These are phyloP conservation scores for Chenopodium berlandieri DNA, from an alignment of 148 eudicot genomes.

Conservation along the genomic window DNA sequence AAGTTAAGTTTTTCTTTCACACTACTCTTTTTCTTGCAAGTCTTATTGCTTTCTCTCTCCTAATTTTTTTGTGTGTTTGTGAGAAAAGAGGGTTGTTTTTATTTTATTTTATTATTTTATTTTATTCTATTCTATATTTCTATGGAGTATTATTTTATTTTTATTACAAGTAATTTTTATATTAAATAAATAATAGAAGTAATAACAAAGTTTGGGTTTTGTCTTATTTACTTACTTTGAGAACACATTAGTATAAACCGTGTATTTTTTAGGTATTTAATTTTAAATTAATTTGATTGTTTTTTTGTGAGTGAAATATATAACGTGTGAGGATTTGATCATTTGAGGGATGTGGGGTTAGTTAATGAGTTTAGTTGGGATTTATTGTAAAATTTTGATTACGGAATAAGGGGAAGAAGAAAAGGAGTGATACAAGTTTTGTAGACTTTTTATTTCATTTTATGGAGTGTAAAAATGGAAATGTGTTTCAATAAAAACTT, in stretches of 20 bases:
- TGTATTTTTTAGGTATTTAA: not conserved
- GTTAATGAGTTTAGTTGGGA: not conserved
- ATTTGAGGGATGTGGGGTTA: constrained; percentile 6
- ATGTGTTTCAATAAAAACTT: too few species aligned
- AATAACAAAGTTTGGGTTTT: not conserved
- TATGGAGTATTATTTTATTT: not conserved
- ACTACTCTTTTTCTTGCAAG: not conserved
- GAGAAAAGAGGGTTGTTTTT: not conserved
- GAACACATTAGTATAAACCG: not conserved
- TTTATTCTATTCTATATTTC: not conserved
- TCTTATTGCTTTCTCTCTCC: constrained; percentile 4
- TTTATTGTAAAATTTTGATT: constrained; percentile 14
- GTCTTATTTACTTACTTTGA: not conserved
- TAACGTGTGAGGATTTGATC: constrained; percentile 8
- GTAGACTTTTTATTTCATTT: not conserved
- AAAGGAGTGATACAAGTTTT: not conserved
- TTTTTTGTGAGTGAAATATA: not conserved
- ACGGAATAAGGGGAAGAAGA: constrained; percentile 5
- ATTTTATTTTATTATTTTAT: not conserved
- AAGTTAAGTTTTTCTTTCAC: not conserved
- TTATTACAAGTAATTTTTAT: not conserved
- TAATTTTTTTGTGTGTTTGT: not conserved
- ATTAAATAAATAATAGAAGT: too few species aligned
- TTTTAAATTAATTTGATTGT: not conserved
- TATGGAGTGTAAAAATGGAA: too few species aligned